phyloP scores from a whole-genome alignment of 805 yeast species.

The Zygosaccharomyces kombuchaensis region DNA sequence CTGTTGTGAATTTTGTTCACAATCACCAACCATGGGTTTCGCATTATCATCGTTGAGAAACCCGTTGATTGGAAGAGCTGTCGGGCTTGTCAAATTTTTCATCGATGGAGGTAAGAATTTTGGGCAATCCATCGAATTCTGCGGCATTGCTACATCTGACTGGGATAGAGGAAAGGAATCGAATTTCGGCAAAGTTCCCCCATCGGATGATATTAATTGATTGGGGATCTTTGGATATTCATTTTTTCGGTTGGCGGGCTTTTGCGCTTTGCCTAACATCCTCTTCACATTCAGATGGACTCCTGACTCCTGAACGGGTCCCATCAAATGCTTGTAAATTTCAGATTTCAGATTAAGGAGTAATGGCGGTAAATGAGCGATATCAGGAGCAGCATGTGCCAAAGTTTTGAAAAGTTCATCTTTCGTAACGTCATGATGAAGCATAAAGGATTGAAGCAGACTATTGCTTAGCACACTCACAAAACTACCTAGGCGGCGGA shows the following conservation, averaged over 20 bases:
- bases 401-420: slow-evolving; percentile 60
- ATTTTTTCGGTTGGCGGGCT: neutral
- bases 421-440: slow-evolving; percentile 40
- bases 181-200: neutral
- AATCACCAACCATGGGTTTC: neutral
- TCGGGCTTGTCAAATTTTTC: neutral
- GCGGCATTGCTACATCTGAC: neutral
- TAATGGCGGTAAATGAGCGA: slow-evolving; percentile 12
- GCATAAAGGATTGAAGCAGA: slow-evolving; percentile 14
- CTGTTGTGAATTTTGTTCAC: neutral
- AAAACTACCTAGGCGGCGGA: slow-evolving; percentile 17
- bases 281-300: slow-evolving; percentile 25
- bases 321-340: slow-evolving; percentile 22
- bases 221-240: slow-evolving; percentile 11
- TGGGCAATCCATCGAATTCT: neutral
- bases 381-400: slow-evolving; percentile 59
- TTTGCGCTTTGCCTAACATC: slow-evolving; percentile 16
- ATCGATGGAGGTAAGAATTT: neutral
- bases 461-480: slow-evolving; percentile 19
- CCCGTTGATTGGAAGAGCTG: neutral
- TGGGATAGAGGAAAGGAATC: neutral
- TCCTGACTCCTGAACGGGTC: slow-evolving; percentile 27
- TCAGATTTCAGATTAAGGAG: slow-evolving; percentile 24
- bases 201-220: slow-evolving; percentile 8
- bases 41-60: neutral